A percentile compares a stretch with the other conserved stretches of the same genome.
phyloP scores from a whole-genome alignment of 306 rosid species.

The Potentilla sterilis region DNA sequence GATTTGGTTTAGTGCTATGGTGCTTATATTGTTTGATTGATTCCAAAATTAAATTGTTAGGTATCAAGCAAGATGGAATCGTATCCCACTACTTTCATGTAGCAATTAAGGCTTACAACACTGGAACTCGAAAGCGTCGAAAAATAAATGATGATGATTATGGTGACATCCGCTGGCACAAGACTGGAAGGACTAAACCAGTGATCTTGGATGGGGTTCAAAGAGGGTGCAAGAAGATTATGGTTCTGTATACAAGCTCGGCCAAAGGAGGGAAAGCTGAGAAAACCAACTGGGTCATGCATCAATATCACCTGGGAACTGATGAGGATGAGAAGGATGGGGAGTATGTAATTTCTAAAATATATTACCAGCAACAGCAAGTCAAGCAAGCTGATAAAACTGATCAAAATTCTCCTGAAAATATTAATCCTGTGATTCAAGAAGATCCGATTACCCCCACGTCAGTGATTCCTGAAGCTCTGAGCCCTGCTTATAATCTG shows the following conservation, averaged over 20 bases:
- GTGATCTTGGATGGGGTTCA: constrained; percentile 59
- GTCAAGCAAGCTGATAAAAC: constrained; percentile 48
- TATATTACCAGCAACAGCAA: constrained; percentile 68
- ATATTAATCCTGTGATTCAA: constrained; percentile 32
- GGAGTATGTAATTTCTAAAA: constrained; percentile 67
- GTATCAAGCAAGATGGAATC: constrained; percentile 78
- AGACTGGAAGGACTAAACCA: constrained; percentile 81
- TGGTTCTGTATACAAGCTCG: constrained; percentile 67
- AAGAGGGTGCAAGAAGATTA: constrained; percentile 75
- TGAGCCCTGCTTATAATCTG: constrained; percentile 28
- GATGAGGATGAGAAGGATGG: constrained; percentile 76
- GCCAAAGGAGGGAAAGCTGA: constrained; percentile 60
- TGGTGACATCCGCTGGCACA: constrained; percentile 92
- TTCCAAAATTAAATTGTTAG: constrained; percentile 30
- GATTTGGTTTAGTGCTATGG: constrained; percentile 11
- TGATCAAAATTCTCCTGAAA: constrained; percentile 54
- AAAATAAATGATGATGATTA: constrained; percentile 59
- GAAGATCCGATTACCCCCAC: constrained; percentile 78
- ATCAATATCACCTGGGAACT: constrained; percentile 79
- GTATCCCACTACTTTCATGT: constrained; percentile 75
- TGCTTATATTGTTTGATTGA: constrained; percentile 10
- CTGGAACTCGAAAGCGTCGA: constrained; percentile 77
- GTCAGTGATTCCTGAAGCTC: constrained; percentile 64
- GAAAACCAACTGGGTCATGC: constrained; percentile 92
- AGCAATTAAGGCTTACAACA: constrained; percentile 82